Evolutionary conservation across 257 asterid species (phyloP).

Genomic region (Salvia miltiorrhiza): DNA sequence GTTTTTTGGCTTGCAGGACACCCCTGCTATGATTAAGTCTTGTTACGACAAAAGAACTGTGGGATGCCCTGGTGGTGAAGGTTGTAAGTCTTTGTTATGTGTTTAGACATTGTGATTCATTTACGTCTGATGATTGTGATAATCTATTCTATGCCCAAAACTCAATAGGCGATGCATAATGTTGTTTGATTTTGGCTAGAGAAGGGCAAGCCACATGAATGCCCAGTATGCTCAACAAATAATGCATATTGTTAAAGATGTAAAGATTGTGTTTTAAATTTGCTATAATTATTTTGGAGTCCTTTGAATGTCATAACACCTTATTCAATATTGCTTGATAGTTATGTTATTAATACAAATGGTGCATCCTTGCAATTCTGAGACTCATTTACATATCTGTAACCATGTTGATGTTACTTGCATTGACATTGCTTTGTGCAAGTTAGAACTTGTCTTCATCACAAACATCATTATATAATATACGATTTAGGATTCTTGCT

Average conservation of each 20-base stretch:
- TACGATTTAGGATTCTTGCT: no score
- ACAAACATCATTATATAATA: no score
- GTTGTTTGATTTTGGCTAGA: conserved; percentile 99
- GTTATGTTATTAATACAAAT: not conserved
- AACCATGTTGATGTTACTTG: not conserved
- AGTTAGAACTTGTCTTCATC: not conserved
- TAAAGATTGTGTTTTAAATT: conserved; percentile 46
- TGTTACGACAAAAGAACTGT: conserved; percentile 75
- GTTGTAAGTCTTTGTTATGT: conserved; percentile 48
- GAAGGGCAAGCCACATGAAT: conserved; percentile 92
- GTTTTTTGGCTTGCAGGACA: no score
- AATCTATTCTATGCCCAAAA: conserved; percentile 3
- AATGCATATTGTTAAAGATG: not conserved
- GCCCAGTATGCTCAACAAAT: conserved; percentile 72
- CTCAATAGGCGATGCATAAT: conserved; percentile 85
- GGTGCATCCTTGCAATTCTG: not conserved
- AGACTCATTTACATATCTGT: not conserved
- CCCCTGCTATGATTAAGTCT: conserved; percentile 76
- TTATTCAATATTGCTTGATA: conserved; percentile 29
- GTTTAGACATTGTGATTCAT: not conserved
- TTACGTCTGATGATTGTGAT: not conserved
- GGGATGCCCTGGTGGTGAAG: conserved; percentile 95
- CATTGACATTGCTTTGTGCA: not conserved
- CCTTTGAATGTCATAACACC: not conserved
- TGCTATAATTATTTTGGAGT: not conserved